Conservation (phyloP, 139 green algal genomes). For the Micromonas pusilla region DNA sequence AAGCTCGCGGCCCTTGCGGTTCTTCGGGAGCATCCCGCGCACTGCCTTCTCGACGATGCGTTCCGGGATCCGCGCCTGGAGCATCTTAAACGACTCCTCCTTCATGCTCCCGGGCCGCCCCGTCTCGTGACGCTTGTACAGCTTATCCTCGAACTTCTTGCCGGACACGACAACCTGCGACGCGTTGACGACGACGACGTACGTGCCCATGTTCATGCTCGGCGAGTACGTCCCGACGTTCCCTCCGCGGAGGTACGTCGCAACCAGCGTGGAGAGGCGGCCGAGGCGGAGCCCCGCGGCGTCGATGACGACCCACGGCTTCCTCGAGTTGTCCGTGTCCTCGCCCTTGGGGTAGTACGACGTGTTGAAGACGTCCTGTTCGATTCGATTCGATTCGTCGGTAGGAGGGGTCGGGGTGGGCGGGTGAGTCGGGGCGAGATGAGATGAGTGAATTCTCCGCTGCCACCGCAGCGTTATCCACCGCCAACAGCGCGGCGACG, state of each 20-base stretch:
- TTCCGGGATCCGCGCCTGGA: constrained; percentile 81
- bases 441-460: no score
- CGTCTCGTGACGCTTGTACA: constrained; percentile 78
- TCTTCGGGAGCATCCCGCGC: constrained; percentile 96
- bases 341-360: constrained; percentile 90
- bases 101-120: constrained; percentile 47
- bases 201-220: constrained; percentile 91
- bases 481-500: background rate
- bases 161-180: constrained; percentile 84
- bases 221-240: constrained; percentile 76
- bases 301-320: constrained; percentile 91
- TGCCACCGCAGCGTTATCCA: background rate
- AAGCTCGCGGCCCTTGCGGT: constrained; percentile 69
- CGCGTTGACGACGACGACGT: constrained; percentile 94
- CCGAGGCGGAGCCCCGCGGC: constrained; percentile 78
- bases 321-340: constrained; percentile 67
- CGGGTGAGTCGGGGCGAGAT: background rate
- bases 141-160: constrained; percentile 83
- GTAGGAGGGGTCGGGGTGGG: background rate
- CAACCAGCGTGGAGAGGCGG: constrained; percentile 73
- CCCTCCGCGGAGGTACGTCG: constrained; percentile 89
- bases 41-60: constrained; percentile 96
- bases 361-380: constrained; percentile 77
- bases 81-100: constrained; percentile 42
- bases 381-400: background rate